Conservation (phyloP, 208 protist species). For the Spongospora subterranea region DNA sequence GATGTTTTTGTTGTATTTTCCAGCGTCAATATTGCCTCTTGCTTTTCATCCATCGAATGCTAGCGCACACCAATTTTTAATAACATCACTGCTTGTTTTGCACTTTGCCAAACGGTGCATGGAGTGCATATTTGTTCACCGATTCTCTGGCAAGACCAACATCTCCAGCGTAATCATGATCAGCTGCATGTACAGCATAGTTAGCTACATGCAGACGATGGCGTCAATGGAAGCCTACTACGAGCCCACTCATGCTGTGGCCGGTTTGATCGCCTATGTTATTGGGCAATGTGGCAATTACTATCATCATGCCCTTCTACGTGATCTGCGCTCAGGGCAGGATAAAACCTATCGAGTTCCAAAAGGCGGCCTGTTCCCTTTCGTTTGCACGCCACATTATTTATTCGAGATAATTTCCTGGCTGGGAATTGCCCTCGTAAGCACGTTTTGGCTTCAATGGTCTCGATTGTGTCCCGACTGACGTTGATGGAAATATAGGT, state of each 20-base stretch:
- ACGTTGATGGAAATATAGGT: not conserved
- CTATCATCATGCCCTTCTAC: constrained; percentile 29
- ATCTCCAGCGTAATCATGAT: not conserved
- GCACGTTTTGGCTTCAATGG: not conserved
- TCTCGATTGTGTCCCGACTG: not conserved
- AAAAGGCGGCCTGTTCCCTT: constrained; percentile 25
- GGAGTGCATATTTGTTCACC: not conserved
- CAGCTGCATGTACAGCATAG: not conserved
- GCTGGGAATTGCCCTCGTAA: not conserved
- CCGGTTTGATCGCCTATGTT: not conserved
- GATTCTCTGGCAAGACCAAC: not conserved
- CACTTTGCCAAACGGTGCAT: not conserved
- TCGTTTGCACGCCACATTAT: constrained; percentile 29
- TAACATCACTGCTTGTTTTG: not conserved
- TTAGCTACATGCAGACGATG: not conserved
- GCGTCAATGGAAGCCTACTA: not conserved
- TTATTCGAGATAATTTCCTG: constrained; percentile 52
- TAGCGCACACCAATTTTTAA: not conserved
- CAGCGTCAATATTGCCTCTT: not conserved
- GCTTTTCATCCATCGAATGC: not conserved
- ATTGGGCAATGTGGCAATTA: not conserved
- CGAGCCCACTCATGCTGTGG: not conserved
- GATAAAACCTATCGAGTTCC: not conserved
- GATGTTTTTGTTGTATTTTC: not conserved
- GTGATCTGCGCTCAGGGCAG: not conserved